Evolutionary conservation across 345 rosid genomes (phyloP).

Genomic region (Linum usitatissimum): DNA sequence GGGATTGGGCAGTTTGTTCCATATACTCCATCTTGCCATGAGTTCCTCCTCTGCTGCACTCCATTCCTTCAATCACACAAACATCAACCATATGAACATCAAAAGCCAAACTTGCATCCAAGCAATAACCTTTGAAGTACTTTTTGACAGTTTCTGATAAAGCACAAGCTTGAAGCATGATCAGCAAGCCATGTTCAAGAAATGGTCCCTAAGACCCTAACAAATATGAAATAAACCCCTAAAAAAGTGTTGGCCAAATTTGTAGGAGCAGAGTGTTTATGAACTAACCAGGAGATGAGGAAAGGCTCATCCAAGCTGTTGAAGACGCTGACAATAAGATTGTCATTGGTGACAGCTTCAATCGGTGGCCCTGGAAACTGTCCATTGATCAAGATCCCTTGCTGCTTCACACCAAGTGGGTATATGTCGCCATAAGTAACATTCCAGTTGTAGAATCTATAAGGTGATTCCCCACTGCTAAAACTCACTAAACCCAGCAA

Average conservation of each 20-base stretch:
- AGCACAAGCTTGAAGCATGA: too few relatives aligned
- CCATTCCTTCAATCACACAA: constrained; percentile 41
- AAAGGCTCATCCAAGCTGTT: constrained; percentile 85
- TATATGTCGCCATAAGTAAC: constrained; percentile 54
- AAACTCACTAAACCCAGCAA: constrained; percentile 13
- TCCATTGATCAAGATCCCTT: constrained; percentile 88
- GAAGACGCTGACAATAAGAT: constrained; percentile 71
- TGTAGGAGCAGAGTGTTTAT: neutral
- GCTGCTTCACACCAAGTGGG: constrained; percentile 59
- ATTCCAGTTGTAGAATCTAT: constrained; percentile 57
- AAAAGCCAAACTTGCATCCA: too few relatives aligned
- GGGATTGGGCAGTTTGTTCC: constrained; percentile 82
- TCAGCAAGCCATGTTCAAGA: neutral
- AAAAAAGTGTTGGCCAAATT: neutral
- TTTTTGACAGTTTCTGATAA: too few relatives aligned
- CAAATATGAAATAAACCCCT: neutral
- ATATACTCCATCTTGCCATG: constrained; percentile 74
- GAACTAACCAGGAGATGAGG: constrained; percentile 73
- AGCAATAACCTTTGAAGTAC: too few relatives aligned
- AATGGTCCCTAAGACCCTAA: neutral
- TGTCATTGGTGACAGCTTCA: constrained; percentile 78
- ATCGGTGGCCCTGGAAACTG: constrained; percentile 89
- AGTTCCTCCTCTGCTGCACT: constrained; percentile 68
- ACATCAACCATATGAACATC: neutral
- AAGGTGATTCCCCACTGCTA: constrained; percentile 47